Evolutionary conservation across 306 rosid species (phyloP), one percentile per base, ranked within the genome.

Genomic region (Acacia confusa): DNA sequence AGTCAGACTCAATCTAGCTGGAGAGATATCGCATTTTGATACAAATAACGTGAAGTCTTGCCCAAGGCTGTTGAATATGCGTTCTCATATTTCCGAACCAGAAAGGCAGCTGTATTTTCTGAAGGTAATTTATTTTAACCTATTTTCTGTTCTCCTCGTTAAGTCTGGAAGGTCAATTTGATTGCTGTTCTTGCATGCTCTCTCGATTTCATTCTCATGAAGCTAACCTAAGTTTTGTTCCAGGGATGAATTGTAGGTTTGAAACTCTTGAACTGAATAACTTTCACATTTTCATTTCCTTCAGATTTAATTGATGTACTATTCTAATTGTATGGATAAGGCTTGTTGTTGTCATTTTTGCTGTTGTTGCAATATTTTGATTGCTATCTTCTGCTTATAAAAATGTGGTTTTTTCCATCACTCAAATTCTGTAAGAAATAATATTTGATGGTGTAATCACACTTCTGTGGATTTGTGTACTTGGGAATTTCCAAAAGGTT

Each of bases 1-100:
- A 68, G 90, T 89, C 68, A 90, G 95, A 88, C 88, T 95, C 90
- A 89, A 81, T 86, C 85, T 95, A 74, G 90, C 90, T 13, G 97
- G 97, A 83, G 92, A 94, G 79, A 82, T 88, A 86, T 81, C 74
- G 6, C 74, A 77, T 81, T 83, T 65, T 78, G 76, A 80, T 75
- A 82, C 88, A 72, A 83, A 89, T 82, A 81, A 53, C 28, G 78
- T 87, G 28, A 60, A 84, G 80, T 58, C 91, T 76, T 88, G 84
- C 78, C 88, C 92, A 45, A 89, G 97, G 66, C 89, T 93, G 81
- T 38, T 82, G 25, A 88, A 87, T 27, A 87, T 93, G 78, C 94
- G 81, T 73, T 93, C 94, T 71, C 82, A 85, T 66, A 72, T 78
- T 17, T 82, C 86, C 7, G 91, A 86, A 84, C 84, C 84, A 43